Evolutionary conservation across 106 monocot genomes (phyloP), one percentile per base, ranked within the genome.

Genomic region (Dioscorea zingiberensis): DNA sequence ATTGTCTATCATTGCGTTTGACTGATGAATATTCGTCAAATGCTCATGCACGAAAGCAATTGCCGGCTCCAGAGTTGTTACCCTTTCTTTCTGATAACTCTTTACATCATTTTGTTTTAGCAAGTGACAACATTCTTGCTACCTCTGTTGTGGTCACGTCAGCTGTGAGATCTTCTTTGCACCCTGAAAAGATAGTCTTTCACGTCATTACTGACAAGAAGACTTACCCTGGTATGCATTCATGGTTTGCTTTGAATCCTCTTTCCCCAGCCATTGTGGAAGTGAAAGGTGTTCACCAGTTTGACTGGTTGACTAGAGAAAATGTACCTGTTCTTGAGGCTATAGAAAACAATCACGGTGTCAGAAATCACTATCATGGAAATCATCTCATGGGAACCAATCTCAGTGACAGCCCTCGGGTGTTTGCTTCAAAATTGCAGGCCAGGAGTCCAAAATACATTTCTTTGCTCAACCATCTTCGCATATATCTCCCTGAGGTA

Each of bases 401-500:
- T 75, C 61, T 27, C 13, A 68, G 65, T 54, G 94, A 94, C 44
- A 90, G 66, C 27, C 86, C 84, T 1, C 78, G 81, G 70, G 77
- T 71, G 68, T 79, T 90, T 75, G 89, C 87, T 70, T 84, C 90
- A 21, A 94, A 82, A 54, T 69, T 94, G 28, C 89, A 84, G 70
- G 86, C 89, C 16, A 84, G 86, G 65, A 89, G 86, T 58, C 86
- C 94, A 47, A 94, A 86, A 73, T 94, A 87, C 55, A 86, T 87
- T 27, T 94, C 89, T 69, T 59, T 94, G 53, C 82, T 94, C 59
- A 94, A 89, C 46, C 94, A 94, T 86, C 76, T 94, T 14, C 94
- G 89, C 10, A 82, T 94, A 74, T 90, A 90, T 64, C 82, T 94
- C 66, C 94, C 94, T 32, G 94, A 94, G 94, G 89, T 94, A 85